Evolutionary conservation across 805 yeast species (phyloP), one percentile per base, ranked within the genome.

Genomic region (Monosporozyma servazzii): DNA sequence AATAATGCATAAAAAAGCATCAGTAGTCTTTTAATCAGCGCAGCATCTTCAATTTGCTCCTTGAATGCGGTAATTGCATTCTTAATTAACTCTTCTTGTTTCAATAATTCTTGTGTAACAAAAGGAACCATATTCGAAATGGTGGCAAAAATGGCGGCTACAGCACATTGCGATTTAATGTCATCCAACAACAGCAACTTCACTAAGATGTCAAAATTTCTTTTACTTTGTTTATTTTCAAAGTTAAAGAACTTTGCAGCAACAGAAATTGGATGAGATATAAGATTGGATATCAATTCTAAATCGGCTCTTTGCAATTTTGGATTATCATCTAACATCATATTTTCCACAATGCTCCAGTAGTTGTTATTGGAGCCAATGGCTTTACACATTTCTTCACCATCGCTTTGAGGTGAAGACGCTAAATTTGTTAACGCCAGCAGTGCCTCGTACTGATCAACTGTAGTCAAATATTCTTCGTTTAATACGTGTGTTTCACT

Each of bases 391-490:
- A 64, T 70, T 27, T 75, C 67, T 9, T 74, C 72, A 36, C 72
- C 65, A 13, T 64, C 65, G 4, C 72, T 69, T 10, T 70, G 71
- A 43, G 69, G 71, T 1, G 73, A 53, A 0, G 87, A 74, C 0
- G 88, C 77, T 7, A 84, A 56, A 63, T 86, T 86, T 1, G 91
- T 86, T 29, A 86, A 71, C 0, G 90, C 87, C 21, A 82, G 61
- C 40, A 86, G 66, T 0, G 82, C 70, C 58, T 81, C 84, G 56
- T 75, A 77, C 20, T 75, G 72, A 52, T 71, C 75, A 39, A 57
- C 72, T 3, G 48, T 25, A 2, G 65, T 53, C 5, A 61, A 41
- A 10, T 50, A 40, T 7, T 45, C 40, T 10, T 61, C 64, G 17
- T 54, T 40, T 15, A 57, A 50, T 1, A 53, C 25, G 10, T 30